A percentile compares a stretch with the other conserved stretches of the same genome.
These are phyloP conservation scores for Lepraria neglecta DNA, from an alignment of 495 filamentous ascomycete species.

Conservation along the genomic window DNA sequence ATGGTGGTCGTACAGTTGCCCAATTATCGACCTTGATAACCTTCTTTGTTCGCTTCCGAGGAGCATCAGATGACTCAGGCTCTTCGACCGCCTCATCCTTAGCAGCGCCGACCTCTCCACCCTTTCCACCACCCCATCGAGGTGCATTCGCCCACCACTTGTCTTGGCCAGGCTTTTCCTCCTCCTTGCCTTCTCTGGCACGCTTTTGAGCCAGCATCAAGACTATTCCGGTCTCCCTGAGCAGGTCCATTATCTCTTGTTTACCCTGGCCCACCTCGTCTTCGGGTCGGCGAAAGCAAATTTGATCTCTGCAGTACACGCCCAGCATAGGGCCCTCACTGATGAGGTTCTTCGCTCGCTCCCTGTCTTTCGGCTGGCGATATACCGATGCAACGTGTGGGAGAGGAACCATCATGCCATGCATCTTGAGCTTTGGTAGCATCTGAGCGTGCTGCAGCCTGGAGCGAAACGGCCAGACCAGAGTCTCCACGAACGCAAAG, in stretches of 20 bases:
- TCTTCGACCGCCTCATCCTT: constrained; percentile 21
- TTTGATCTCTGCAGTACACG: constrained; percentile 54
- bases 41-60: constrained; percentile 21
- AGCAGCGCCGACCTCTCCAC: constrained; percentile 56
- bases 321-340: constrained; percentile 66
- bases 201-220: constrained; percentile 79
- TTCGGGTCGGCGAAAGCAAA: constrained; percentile 40
- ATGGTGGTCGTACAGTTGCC: constrained; percentile 52
- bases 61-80: constrained; percentile 13
- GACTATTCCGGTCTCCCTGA: constrained; percentile 66
- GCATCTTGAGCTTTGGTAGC: constrained; percentile 56
- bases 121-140: constrained; percentile 70
- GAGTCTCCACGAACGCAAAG: constrained; percentile 67
- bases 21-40: constrained; percentile 30
- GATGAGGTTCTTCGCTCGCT: constrained; percentile 62
- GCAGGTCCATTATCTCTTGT: constrained; percentile 59
- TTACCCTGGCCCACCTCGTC: constrained; percentile 43
- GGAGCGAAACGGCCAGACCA: constrained; percentile 73
- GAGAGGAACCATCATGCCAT: constrained; percentile 47
- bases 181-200: constrained; percentile 58
- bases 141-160: constrained; percentile 73
- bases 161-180: constrained; percentile 62
- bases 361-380: constrained; percentile 59
- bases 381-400: constrained; percentile 54
- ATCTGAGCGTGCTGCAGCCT: constrained; percentile 56